Percentiles rank a stretch among this genome's conserved stretches.
These are phyloP conservation scores for Triticum monococcum DNA, from an alignment of 176 grass and related monocot genomes.

Conservation along the genomic window DNA sequence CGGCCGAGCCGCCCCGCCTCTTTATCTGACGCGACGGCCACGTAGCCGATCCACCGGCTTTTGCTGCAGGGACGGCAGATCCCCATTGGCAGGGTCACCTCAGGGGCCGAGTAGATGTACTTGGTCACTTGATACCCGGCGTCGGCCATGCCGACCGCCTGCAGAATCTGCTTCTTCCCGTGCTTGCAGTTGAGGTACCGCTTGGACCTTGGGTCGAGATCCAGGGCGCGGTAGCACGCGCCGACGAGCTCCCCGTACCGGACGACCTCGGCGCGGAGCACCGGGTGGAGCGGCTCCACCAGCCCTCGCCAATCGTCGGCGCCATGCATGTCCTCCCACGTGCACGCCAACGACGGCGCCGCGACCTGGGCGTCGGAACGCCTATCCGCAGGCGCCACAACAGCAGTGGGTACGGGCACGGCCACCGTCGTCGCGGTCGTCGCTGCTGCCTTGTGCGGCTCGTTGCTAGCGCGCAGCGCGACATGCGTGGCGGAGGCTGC, in stretches of 20 bases:
- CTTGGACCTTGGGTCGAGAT: conserved; percentile 55
- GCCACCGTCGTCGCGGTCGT: neutral
- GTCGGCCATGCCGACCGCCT: conserved; percentile 44
- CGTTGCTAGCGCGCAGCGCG: neutral
- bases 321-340: conserved; percentile 68
- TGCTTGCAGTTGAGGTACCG: conserved; percentile 72
- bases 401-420: neutral
- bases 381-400: neutral
- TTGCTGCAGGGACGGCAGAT: neutral
- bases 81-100: conserved; percentile 34
- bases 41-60: conserved; percentile 81
- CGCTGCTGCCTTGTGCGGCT: neutral
- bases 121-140: conserved; percentile 62
- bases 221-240: conserved; percentile 68
- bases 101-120: conserved; percentile 67
- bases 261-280: conserved; percentile 60
- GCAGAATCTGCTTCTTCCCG: conserved; percentile 56
- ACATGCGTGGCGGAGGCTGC: conserved; percentile 6
- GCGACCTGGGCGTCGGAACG: neutral
- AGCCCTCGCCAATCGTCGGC: conserved; percentile 55
- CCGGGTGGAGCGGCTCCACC: conserved; percentile 54
- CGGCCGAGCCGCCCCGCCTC: conserved; percentile 40
- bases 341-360: conserved; percentile 2
- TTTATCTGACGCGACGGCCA: conserved; percentile 46
- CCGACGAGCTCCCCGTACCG: conserved; percentile 62